Evolutionary conservation across 106 monocot species (phyloP).

Genomic region (Acanthochlamys bracteata): DNA sequence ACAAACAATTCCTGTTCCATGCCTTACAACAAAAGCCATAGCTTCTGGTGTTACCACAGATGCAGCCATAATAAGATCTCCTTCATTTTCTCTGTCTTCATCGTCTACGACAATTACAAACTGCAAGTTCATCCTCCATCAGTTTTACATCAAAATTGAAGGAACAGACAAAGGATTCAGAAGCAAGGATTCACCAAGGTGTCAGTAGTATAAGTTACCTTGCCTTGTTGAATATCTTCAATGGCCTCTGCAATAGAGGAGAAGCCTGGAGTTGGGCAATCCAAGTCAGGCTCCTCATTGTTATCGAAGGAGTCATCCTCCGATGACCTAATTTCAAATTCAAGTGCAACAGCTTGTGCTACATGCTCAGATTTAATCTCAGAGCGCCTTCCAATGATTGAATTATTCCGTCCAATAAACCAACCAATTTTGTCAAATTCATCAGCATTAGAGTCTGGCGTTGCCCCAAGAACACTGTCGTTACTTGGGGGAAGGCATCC

Average conservation of each 20-base stretch:
- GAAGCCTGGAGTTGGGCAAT: conserved; percentile 36
- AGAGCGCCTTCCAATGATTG: background rate
- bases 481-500: background rate
- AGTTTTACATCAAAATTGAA: background rate
- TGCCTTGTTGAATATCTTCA: conserved; percentile 52
- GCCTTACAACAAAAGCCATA: conserved; percentile 43
- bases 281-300: conserved; percentile 27
- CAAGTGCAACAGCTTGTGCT: conserved; percentile 15
- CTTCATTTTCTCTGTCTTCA: conserved; percentile 63
- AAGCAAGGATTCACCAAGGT: background rate
- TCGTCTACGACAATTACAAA: conserved; percentile 60
- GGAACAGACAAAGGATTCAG: background rate
- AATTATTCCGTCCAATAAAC: background rate
- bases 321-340: conserved; percentile 1
- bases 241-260: conserved; percentile 51
- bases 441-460: background rate
- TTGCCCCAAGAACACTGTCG: background rate
- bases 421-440: conserved; percentile 2
- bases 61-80: conserved; percentile 62
- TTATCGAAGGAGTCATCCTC: conserved; percentile 13
- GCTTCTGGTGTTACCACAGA: conserved; percentile 35
- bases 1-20: conserved; percentile 42
- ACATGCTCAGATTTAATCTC: conserved; percentile 2
- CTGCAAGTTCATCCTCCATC: conserved; percentile 20
- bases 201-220: conserved; percentile 14